phyloP scores from a whole-genome alignment of 2,329 filamentous ascomycete genomes.

The Bipolaris victoriae region DNA sequence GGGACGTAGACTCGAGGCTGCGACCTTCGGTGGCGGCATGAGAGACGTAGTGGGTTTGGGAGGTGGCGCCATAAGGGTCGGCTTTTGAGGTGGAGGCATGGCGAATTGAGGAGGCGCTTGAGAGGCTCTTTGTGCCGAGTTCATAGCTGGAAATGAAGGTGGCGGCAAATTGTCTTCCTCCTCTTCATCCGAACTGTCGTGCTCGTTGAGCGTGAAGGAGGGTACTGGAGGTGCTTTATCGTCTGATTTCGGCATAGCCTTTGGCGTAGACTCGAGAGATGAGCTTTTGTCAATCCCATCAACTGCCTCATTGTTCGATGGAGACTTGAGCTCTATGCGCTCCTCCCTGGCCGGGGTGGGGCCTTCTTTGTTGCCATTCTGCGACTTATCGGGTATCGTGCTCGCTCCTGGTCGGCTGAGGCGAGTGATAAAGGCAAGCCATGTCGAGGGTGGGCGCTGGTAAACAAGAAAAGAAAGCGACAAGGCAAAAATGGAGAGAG shows the following conservation, averaged over 20 bases:
- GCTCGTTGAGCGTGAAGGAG: constrained; percentile 47
- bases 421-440: constrained; percentile 32
- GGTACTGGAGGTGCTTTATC: constrained; percentile 34
- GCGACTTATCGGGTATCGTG: constrained; percentile 23
- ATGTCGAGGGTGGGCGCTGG: constrained; percentile 46
- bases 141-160: constrained; percentile 54
- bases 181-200: constrained; percentile 38
- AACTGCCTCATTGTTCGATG: constrained; percentile 8
- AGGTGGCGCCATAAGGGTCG: constrained; percentile 46
- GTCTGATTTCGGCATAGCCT: constrained; percentile 28
- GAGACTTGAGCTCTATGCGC: constrained; percentile 22
- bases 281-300: constrained; percentile 3
- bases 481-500: constrained; percentile 46
- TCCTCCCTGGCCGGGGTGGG: constrained; percentile 21
- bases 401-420: constrained; percentile 16
- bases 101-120: constrained; percentile 15
- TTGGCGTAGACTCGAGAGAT: constrained; percentile 44
- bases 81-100: constrained; percentile 24
- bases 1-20: constrained; percentile 46
- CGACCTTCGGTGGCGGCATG: constrained; percentile 47
- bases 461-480: constrained; percentile 48
- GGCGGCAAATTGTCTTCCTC: constrained; percentile 47
- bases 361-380: constrained; percentile 18
- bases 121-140: constrained; percentile 55
- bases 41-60: constrained; percentile 36